Evolutionary conservation across 164 flowering plant species (phyloP).

Genomic region (Hamamelis virginiana): DNA sequence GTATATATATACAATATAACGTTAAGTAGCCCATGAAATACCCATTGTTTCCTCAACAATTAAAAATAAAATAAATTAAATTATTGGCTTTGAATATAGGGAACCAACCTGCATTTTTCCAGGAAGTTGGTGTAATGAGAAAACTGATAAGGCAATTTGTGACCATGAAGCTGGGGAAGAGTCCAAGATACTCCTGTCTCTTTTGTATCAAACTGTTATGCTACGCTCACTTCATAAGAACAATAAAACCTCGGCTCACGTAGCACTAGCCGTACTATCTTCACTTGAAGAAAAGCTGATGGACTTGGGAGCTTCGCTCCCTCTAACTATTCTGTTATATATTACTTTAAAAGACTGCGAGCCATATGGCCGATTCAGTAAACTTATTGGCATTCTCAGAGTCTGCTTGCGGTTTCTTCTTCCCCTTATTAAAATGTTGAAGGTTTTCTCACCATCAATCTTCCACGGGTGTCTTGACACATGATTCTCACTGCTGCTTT

Average conservation of each 20-base stretch:
- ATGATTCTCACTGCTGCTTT: slow-evolving; percentile 31
- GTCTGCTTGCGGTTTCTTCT: slow-evolving; percentile 90
- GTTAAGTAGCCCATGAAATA: not conserved
- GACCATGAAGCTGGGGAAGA: not conserved
- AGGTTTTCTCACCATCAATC: slow-evolving; percentile 65
- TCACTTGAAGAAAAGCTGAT: slow-evolving; percentile 37
- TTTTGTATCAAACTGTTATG: slow-evolving; percentile 3
- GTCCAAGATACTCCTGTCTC: slow-evolving; percentile 3
- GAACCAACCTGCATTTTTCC: slow-evolving; percentile 20
- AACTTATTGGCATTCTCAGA: slow-evolving; percentile 88
- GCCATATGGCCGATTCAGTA: slow-evolving; percentile 81
- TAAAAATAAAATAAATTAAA: not conserved
- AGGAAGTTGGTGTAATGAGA: not conserved
- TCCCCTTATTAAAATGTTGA: slow-evolving; percentile 80
- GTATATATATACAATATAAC: not conserved
- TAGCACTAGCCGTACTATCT: slow-evolving; percentile 33
- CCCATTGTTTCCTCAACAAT: not conserved
- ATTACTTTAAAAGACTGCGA: slow-evolving; percentile 82
- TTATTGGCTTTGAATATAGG: not conserved
- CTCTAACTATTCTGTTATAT: slow-evolving; percentile 82
- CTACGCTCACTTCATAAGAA: slow-evolving; percentile 6
- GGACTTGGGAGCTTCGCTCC: slow-evolving; percentile 61
- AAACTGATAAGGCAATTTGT: not conserved
- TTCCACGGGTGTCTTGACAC: slow-evolving; percentile 27
- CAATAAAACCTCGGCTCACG: slow-evolving; percentile 16